Base-by-base conservation (phyloP, 805 yeast species). In the Candida gorgasii region DNA sequence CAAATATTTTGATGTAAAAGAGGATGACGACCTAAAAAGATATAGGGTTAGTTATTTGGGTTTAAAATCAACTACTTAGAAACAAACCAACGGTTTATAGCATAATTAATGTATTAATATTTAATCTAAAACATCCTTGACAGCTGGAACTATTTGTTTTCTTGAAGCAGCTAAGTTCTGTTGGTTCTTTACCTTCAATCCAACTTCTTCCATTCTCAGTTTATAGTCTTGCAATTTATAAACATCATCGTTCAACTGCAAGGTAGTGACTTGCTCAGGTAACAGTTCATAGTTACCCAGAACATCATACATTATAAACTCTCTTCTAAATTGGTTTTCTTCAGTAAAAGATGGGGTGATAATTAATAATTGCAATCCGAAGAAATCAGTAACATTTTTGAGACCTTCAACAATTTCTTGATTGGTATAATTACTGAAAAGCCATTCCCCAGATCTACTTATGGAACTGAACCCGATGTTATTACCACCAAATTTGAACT, bases 121-220 rank as follows among this genome's bases (percentile, higher is more conserved):
- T n/a, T 24, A n/a, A 15, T 65, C 69, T 19, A 69, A 44, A 20
- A 58, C 53, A 1, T 51, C 53, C 56, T 71, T 68, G 14, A 71
- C 62, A 9, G 59, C 61, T 3, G 97, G 97, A 4, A 87, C 96
- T 9, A 89, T 87, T 58, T 86, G 95, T 58, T 90, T 90, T 53
- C 97, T 75, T 26, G 93, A 85, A 1, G 92, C 90, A 6, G 64
- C 59, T 11, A 74, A 53, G 46, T 84, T 80, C 4, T 40, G 47
- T 48, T 71, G 73, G 56, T 84, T 85, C 48, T 47, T 66, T 6
- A 69, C 49, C 36, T 48, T 17, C 14, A 41, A 28, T 19, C 44
- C 55, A 36, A 69, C 55, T 8, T 29, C 35, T 6, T 18, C 26
- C 11, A 48, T 20, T 29, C 43, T 40, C 2, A 26, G 18, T 8